Evolutionary conservation across 2,329 filamentous ascomycete genomes (phyloP), one percentile per base, ranked within the genome.

Genomic region (Fusarium sp.): DNA sequence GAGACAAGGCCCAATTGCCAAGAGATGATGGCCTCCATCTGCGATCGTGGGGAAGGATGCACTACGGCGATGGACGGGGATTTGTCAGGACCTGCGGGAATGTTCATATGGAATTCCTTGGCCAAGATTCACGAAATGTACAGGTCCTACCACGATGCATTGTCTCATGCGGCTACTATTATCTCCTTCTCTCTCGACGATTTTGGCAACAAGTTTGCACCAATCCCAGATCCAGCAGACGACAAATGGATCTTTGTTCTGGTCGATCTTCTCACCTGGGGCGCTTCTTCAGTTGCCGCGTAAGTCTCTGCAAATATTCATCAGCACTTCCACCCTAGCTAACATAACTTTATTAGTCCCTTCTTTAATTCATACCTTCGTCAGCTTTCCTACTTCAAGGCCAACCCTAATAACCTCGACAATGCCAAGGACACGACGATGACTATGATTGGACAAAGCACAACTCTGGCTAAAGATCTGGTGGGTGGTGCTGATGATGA

Each of bases 401-500:
- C 2, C 33, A 49, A 25, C 9, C 7, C 33, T 4, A 27, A 35
- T 8, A n/a, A 19, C 7, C 32, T 15, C 4, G 47, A 50, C 33
- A 50, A 50, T 19, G 13, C 4, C 47, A 50, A 50, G 32, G 47
- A 50, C 11, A 50, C 47, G 3, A 11, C 47, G 3, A 50, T 50
- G 47, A 50, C 47, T 15, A 11, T 17, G 2, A 49, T 50, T 20
- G 33, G 47, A 39, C 47, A 50, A 37, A 50, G 47, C 11, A 50
- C 47, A 27, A 50, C 47, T 15, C 2, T 48, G 32, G 20, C 20
- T 1, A 17, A 39, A 10, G 44, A 46, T n/a, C 33, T 35, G 8
- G 3, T 35, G 33, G 14, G 14, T 2, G 10, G 27, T 35, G 14
- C n/a, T n/a, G n/a, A 35, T 3, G 7, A 7, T 15, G 33, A 35